Evolutionary conservation across 257 asterid genomes (phyloP).

Genomic region (Misopates orontium): DNA sequence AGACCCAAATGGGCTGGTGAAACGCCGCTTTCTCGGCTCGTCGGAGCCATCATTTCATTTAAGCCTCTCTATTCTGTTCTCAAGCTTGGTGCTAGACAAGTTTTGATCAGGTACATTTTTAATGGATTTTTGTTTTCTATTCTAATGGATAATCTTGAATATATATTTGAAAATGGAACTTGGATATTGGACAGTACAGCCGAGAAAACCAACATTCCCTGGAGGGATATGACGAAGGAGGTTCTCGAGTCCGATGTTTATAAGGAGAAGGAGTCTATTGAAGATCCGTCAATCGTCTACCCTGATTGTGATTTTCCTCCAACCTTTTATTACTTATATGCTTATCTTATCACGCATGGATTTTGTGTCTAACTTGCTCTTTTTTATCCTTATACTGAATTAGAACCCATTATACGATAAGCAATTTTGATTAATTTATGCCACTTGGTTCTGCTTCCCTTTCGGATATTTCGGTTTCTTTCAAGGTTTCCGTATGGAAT

Average conservation of each 20-base stretch:
- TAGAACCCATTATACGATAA: background rate
- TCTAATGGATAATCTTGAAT: background rate
- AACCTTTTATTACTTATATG: background rate
- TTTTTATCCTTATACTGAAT: too few species aligned
- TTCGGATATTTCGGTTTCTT: background rate
- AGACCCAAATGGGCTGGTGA: conserved; percentile 88
- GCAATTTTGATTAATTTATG: background rate
- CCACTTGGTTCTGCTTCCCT: background rate
- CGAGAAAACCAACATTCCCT: conserved; percentile 84
- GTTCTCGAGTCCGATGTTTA: conserved; percentile 86
- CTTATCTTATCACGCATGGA: conserved; percentile 12
- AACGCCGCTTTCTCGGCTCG: conserved; percentile 81
- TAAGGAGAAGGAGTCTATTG: conserved; percentile 60
- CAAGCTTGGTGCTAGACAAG: conserved; percentile 91
- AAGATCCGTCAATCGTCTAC: conserved; percentile 65
- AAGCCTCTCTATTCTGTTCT: conserved; percentile 77
- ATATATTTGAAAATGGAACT: conserved; percentile 6
- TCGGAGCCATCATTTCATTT: conserved; percentile 74
- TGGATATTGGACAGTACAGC: conserved; percentile 81
- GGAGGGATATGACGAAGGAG: conserved; percentile 85
- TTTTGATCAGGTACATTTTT: conserved; percentile 56
- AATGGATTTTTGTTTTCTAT: background rate
- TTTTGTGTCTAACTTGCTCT: background rate
- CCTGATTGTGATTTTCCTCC: conserved; percentile 73
- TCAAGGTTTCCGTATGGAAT: background rate